Evolutionary conservation across 2,329 filamentous ascomycete genomes (phyloP).

Genomic region (Trichoderma semiorbis): DNA sequence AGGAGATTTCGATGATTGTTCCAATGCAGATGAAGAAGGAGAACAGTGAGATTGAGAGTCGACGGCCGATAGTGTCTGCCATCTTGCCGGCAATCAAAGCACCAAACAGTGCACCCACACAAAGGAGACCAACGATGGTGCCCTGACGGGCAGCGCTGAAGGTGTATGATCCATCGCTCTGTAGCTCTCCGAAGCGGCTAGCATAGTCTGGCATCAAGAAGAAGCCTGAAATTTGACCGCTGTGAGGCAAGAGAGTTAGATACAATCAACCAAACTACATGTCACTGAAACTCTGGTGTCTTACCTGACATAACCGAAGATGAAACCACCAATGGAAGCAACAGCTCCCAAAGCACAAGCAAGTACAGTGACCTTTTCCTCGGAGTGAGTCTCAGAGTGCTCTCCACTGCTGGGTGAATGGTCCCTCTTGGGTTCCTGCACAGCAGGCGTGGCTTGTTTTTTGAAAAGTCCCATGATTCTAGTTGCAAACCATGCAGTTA

Average conservation of each 20-base stretch:
- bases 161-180: slow-evolving; percentile 11
- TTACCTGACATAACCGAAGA: slow-evolving; percentile 15
- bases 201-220: slow-evolving; percentile 13
- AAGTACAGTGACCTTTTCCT: slow-evolving; percentile 5
- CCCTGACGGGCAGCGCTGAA: slow-evolving; percentile 10
- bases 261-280: background rate
- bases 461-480: slow-evolving; percentile 7
- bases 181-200: slow-evolving; percentile 9
- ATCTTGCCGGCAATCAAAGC: slow-evolving; percentile 7
- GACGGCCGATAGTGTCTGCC: slow-evolving; percentile 6
- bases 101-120: slow-evolving; percentile 1
- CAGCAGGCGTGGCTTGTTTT: background rate
- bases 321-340: slow-evolving; percentile 10
- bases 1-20: slow-evolving; percentile 4
- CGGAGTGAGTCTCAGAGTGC: background rate
- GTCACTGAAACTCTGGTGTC: background rate
- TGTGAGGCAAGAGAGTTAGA: background rate
- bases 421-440: background rate
- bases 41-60: slow-evolving; percentile 9
- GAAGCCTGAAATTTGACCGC: slow-evolving; percentile 16
- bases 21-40: slow-evolving; percentile 10
- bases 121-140: slow-evolving; percentile 4
- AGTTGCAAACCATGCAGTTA: background rate
- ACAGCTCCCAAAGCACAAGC: slow-evolving; percentile 11
- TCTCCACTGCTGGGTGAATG: background rate